phyloP scores from a whole-genome alignment of 495 filamentous ascomycete species.

The Penicillium arizonense region DNA sequence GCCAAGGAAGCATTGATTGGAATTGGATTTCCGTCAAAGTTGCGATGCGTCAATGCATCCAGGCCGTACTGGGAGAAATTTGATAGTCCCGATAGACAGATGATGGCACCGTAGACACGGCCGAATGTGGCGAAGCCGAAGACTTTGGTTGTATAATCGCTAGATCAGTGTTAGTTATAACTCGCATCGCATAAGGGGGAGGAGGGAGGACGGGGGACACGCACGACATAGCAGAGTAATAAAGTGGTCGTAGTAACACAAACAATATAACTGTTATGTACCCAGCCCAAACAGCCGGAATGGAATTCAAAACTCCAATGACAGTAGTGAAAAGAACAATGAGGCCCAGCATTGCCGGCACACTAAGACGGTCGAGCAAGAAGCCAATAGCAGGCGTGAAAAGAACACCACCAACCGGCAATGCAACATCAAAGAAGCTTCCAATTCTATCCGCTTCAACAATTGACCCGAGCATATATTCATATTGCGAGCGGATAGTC shows the following conservation, averaged over 20 bases:
- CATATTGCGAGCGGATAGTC: constrained; percentile 82
- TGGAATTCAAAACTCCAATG: constrained; percentile 75
- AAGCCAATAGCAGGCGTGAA: constrained; percentile 84
- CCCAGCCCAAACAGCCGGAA: constrained; percentile 69
- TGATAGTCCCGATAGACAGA: constrained; percentile 79
- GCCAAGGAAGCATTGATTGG: constrained; percentile 76
- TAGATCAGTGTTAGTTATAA: constrained; percentile 26
- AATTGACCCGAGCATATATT: constrained; percentile 63
- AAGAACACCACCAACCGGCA: constrained; percentile 80
- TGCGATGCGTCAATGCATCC: constrained; percentile 75
- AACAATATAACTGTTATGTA: constrained; percentile 79
- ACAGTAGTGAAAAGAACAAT: constrained; percentile 73
- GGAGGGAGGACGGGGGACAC: constrained; percentile 15
- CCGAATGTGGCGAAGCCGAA: constrained; percentile 94
- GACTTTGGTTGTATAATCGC: constrained; percentile 89
- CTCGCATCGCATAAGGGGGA: background rate
- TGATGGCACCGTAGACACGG: constrained; percentile 88
- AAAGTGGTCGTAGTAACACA: constrained; percentile 50
- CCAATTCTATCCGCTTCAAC: constrained; percentile 68
- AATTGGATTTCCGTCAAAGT: constrained; percentile 68
- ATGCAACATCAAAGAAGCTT: constrained; percentile 84
- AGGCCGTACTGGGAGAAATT: constrained; percentile 83
- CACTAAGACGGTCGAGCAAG: constrained; percentile 69
- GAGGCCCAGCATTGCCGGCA: constrained; percentile 62
- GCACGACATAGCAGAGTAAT: constrained; percentile 54